These are phyloP conservation scores for Pelargonium citronellum DNA, from an alignment of 441 rosid species.

Conservation along the genomic window DNA sequence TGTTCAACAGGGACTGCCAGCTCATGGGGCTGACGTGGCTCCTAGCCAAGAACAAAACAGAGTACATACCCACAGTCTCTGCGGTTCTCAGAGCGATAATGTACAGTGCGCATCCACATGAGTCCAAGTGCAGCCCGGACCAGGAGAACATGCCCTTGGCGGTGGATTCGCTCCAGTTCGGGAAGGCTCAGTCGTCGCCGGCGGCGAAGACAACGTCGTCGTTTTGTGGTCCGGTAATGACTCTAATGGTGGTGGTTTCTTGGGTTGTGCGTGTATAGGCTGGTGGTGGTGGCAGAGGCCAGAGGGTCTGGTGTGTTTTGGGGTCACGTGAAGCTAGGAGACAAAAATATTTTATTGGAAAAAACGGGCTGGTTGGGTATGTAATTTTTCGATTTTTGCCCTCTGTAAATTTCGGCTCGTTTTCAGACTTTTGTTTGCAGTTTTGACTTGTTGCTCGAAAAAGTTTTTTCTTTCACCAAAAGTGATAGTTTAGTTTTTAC, in stretches of 20 bases:
- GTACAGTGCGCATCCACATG: conserved; percentile 76
- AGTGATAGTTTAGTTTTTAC: no score
- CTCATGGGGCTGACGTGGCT: conserved; percentile 99
- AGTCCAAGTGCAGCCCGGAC: conserved; percentile 84
- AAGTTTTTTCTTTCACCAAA: not conserved
- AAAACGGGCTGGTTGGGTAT: conserved; percentile 15
- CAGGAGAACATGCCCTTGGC: conserved; percentile 99
- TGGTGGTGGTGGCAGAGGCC: conserved; percentile 16
- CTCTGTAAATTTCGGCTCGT: conserved; percentile 43
- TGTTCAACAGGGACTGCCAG: conserved; percentile 89
- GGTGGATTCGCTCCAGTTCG: conserved; percentile 90
- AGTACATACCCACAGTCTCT: conserved; percentile 94
- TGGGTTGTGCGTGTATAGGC: conserved; percentile 18
- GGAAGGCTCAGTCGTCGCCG: conserved; percentile 36
- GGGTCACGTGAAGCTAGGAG: conserved; percentile 57
- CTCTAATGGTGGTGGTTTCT: conserved; percentile 38
- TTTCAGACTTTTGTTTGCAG: conserved; percentile 16
- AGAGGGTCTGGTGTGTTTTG: not conserved
- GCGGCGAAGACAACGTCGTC: conserved; percentile 9
- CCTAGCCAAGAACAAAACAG: conserved; percentile 85
- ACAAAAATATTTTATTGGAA: conserved; percentile 22
- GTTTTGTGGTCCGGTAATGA: conserved; percentile 29
- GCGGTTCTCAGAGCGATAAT: conserved; percentile 88
- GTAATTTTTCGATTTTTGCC: conserved; percentile 19
- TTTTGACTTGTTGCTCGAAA: not conserved